phyloP scores from a whole-genome alignment of 2,329 filamentous ascomycete genomes.

The Calycina marina region DNA sequence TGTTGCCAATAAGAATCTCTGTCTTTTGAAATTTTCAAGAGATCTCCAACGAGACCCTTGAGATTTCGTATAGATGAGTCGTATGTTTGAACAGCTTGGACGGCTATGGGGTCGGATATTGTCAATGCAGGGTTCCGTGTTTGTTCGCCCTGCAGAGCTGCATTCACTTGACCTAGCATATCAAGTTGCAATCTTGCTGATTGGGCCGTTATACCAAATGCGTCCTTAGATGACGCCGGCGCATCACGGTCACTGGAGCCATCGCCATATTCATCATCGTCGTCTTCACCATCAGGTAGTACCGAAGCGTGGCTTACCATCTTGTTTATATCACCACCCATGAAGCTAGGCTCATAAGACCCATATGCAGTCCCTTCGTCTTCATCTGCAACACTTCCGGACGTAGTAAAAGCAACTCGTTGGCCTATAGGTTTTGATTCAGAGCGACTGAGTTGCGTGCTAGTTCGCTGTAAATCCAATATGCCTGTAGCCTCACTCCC shows the following conservation, averaged over 20 bases:
- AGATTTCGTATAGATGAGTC: slow-evolving; percentile 81
- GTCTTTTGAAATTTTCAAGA: slow-evolving; percentile 84
- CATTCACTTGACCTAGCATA: slow-evolving; percentile 70
- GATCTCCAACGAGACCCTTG: slow-evolving; percentile 68
- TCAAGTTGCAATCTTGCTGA: slow-evolving; percentile 88
- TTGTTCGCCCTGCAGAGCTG: slow-evolving; percentile 63
- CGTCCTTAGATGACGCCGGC: slow-evolving; percentile 63
- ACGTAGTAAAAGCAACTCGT: slow-evolving; percentile 20
- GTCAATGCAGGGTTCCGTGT: slow-evolving; percentile 52
- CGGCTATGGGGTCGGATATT: slow-evolving; percentile 62
- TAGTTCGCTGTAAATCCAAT: slow-evolving; percentile 29
- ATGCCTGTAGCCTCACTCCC: slow-evolving; percentile 14
- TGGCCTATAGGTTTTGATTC: slow-evolving; percentile 15
- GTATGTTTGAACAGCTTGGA: slow-evolving; percentile 71
- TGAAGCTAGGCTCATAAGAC: slow-evolving; percentile 40
- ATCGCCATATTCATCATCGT: slow-evolving; percentile 66
- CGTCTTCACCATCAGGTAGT: slow-evolving; percentile 34
- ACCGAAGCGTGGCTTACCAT: slow-evolving; percentile 13
- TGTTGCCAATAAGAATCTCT: slow-evolving; percentile 97
- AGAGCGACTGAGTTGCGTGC: slow-evolving; percentile 25
- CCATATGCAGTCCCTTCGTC: slow-evolving; percentile 37
- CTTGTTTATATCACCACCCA: slow-evolving; percentile 24
- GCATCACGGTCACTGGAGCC: slow-evolving; percentile 67
- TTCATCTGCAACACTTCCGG: slow-evolving; percentile 29
- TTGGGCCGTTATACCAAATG: slow-evolving; percentile 92